A percentile compares a stretch with the other conserved stretches of the same genome.
phyloP scores from a whole-genome alignment of 2,329 filamentous ascomycete species.

The Ophiostoma sp. region DNA sequence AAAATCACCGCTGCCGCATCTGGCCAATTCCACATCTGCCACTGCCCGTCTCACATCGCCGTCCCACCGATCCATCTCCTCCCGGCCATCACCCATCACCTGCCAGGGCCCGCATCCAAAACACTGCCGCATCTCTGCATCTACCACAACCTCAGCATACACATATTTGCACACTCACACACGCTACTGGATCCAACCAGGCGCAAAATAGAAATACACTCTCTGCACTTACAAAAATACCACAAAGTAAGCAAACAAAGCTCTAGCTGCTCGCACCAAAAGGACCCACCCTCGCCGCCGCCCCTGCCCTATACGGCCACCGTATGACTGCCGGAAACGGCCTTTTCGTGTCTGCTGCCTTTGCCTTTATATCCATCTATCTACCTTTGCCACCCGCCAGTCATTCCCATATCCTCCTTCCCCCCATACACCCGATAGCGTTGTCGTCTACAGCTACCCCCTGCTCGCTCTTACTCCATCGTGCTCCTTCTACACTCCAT shows the following conservation, averaged over 20 bases:
- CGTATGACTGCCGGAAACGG: conserved; percentile 19
- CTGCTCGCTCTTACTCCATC: not conserved
- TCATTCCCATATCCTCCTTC: not conserved
- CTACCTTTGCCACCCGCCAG: conserved; percentile 12
- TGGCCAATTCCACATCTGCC: not conserved
- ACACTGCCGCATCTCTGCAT: not conserved
- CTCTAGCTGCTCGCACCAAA: conserved; percentile 10
- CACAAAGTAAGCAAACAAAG: conserved; percentile 5
- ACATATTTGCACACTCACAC: not conserved
- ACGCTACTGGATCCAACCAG: not conserved
- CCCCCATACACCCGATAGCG: not conserved
- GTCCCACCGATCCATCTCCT: not conserved
- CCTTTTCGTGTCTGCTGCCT: not conserved
- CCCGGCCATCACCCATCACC: not conserved
- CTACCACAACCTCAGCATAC: not conserved
- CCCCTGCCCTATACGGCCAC: conserved; percentile 4
- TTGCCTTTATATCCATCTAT: not conserved
- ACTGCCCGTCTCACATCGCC: not conserved
- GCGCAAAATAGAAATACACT: conserved; percentile 5
- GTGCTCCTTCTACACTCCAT: conserved; percentile 1
- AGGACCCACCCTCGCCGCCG: conserved; percentile 5
- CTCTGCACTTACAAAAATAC: conserved; percentile 4
- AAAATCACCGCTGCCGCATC: not conserved
- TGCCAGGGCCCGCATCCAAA: conserved; percentile 7
- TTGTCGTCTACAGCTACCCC: conserved; percentile 9